phyloP scores from a whole-genome alignment of 225 moss, liverwort and hornwort species.

The Thuidium tamariscinum region DNA sequence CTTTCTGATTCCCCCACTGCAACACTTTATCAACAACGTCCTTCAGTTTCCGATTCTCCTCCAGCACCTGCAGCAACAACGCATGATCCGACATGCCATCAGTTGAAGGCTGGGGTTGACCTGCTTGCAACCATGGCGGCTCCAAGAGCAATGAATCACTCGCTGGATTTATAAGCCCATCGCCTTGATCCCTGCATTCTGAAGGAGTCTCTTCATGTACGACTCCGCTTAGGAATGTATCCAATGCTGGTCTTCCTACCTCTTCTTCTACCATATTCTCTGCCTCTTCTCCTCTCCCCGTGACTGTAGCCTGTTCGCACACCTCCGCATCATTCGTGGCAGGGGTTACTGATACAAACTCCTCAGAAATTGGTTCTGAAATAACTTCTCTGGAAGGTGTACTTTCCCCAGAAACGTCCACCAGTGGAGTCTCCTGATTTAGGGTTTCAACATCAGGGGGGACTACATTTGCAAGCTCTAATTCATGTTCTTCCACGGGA shows the following conservation, averaged over 20 bases:
- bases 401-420: background rate
- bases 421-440: background rate
- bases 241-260: background rate
- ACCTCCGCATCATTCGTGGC: background rate
- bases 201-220: background rate
- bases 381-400: background rate
- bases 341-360: background rate
- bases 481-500: background rate
- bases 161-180: background rate
- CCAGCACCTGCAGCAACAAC: constrained; percentile 25
- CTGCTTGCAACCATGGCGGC: constrained; percentile 1
- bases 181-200: background rate
- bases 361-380: background rate
- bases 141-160: background rate
- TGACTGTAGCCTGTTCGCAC: background rate
- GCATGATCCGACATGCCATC: constrained; percentile 14
- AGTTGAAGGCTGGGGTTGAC: background rate
- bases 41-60: constrained; percentile 36
- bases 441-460: background rate
- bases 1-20: constrained; percentile 19
- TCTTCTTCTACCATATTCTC: background rate
- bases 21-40: constrained; percentile 14
- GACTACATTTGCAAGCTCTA: background rate
- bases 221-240: background rate
- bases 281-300: background rate